These are phyloP conservation scores for Stentor roeselii DNA, from an alignment of 73 alveolate genomes.

Conservation along the genomic window DNA sequence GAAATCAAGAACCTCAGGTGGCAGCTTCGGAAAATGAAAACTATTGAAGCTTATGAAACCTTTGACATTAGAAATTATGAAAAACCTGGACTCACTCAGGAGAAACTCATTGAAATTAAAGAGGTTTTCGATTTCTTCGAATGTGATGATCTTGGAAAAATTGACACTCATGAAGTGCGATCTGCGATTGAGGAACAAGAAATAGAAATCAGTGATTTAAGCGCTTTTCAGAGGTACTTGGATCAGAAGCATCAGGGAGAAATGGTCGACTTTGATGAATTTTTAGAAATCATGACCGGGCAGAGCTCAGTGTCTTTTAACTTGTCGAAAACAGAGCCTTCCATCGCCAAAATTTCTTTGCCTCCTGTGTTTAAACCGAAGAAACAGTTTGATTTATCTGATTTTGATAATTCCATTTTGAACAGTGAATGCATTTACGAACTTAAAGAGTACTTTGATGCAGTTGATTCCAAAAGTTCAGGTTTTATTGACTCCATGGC, in stretches of 20 bases:
- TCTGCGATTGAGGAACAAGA: slow-evolving; percentile 85
- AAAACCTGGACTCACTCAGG: slow-evolving; percentile 22
- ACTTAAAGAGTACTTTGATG: not conserved
- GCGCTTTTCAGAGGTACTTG: slow-evolving; percentile 73
- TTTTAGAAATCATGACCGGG: slow-evolving; percentile 88
- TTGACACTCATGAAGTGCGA: slow-evolving; percentile 98
- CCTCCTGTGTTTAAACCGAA: not conserved
- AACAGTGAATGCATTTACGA: not conserved
- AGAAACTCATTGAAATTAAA: slow-evolving; percentile 79
- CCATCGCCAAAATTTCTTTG: not conserved
- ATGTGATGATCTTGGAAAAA: slow-evolving; percentile 94
- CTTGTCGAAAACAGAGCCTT: not conserved
- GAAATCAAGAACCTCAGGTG: not conserved
- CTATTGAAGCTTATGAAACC: not conserved
- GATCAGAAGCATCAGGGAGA: slow-evolving; percentile 79
- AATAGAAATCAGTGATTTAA: slow-evolving; percentile 75
- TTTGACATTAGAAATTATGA: not conserved
- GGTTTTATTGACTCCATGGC: not conserved
- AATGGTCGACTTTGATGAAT: slow-evolving; percentile 72
- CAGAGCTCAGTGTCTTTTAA: slow-evolving; percentile 28
- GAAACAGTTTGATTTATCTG: no score
- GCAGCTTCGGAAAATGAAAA: not conserved
- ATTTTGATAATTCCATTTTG: not conserved
- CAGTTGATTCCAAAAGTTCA: not conserved
- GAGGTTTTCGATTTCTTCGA: slow-evolving; percentile 98